These are phyloP conservation scores for Rubia yunnanensis DNA, from an alignment of 257 asterid species.

Conservation along the genomic window DNA sequence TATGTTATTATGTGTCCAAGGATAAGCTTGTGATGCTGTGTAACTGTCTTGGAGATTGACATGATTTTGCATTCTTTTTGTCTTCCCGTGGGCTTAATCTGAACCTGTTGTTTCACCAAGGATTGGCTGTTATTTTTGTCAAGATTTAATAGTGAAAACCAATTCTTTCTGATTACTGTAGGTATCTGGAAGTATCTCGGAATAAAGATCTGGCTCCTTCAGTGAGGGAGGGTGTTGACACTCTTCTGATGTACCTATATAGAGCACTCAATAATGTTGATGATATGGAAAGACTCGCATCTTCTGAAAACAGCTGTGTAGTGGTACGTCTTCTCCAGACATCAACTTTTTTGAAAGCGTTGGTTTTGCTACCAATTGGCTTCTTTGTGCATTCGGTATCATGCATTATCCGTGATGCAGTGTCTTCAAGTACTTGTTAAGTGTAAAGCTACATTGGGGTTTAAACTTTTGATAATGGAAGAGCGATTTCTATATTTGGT, in stretches of 20 bases:
- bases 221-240: constrained; percentile 90
- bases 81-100: not conserved
- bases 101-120: not conserved
- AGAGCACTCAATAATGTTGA: constrained; percentile 68
- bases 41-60: not conserved
- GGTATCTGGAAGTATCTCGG: constrained; percentile 77
- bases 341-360: not conserved
- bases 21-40: not conserved
- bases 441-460: not conserved
- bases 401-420: not conserved
- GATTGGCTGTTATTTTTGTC: not conserved
- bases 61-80: not conserved
- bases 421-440: constrained; percentile 2
- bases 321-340: constrained; percentile 53
- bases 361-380: not conserved
- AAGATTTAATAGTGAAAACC: not conserved
- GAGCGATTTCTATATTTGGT: not conserved
- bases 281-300: constrained; percentile 91
- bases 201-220: constrained; percentile 51
- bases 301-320: constrained; percentile 75
- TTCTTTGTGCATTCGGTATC: not conserved
- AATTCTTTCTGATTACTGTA: constrained; percentile 21
- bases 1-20: no score
- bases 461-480: not conserved
- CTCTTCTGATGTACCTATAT: constrained; percentile 82